Conservation (phyloP, 257 asterid genomes). For the Ophiorrhiza pumila region DNA sequence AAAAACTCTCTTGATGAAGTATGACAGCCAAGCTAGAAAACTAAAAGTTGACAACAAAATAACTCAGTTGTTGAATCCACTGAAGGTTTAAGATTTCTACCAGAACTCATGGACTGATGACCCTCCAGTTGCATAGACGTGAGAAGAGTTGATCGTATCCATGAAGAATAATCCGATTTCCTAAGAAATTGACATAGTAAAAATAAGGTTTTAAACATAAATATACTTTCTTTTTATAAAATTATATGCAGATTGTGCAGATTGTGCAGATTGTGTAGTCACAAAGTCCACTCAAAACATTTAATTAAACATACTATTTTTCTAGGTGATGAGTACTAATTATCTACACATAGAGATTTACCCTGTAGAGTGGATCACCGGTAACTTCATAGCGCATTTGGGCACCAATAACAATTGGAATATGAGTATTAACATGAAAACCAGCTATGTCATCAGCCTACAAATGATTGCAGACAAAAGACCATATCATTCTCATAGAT, state of each 20-base stretch:
- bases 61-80: neutral
- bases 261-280: no score
- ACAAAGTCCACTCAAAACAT: no score
- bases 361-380: no score
- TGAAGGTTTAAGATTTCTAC: conserved; percentile 26
- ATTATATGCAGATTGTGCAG: no score
- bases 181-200: conserved; percentile 19
- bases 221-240: no score
- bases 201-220: no score
- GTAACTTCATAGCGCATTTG: no score
- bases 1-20: no score
- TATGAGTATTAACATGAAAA: conserved; percentile 82
- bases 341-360: neutral
- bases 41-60: neutral
- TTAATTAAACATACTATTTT: no score
- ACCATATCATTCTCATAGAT: neutral
- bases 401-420: conserved; percentile 83
- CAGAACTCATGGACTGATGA: conserved; percentile 70
- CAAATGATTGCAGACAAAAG: no score
- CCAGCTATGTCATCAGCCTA: conserved; percentile 51
- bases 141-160: conserved; percentile 79
- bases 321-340: no score
- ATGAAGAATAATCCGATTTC: conserved; percentile 75
- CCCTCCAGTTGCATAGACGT: conserved; percentile 91
- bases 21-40: no score